Percentiles rank a stretch among this genome's conserved stretches.
phyloP scores from a whole-genome alignment of 495 filamentous ascomycete species.

The Trichoderma gamsii region DNA sequence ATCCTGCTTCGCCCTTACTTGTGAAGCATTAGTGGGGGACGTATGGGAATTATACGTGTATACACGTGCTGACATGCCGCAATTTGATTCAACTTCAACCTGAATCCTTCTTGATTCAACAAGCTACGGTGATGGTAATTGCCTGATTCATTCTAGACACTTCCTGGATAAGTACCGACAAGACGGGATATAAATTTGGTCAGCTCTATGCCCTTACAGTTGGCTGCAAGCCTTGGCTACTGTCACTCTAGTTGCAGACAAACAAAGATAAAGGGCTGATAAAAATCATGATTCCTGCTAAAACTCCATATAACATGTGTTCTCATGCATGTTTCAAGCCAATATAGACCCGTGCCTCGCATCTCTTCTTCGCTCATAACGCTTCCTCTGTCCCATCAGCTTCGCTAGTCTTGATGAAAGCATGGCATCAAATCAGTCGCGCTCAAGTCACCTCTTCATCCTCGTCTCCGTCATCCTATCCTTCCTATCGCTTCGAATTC shows the following conservation, averaged over 20 bases:
- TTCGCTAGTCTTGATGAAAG: neutral
- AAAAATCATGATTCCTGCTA: neutral
- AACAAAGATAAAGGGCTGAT: neutral
- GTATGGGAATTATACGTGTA: no score
- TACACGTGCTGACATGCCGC: no score
- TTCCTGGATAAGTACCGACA: no score
- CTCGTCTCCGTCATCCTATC: neutral
- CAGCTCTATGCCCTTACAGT: no score
- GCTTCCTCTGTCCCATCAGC: neutral
- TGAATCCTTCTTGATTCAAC: no score
- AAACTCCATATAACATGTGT: conserved; percentile 4
- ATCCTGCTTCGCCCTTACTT: no score
- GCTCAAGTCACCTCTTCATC: neutral
- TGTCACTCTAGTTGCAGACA: neutral
- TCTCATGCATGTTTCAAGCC: conserved; percentile 5
- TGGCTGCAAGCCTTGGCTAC: neutral
- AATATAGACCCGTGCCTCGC: neutral
- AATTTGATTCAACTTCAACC: no score
- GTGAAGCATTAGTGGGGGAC: no score
- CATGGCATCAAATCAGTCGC: no score
- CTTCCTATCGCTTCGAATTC: neutral
- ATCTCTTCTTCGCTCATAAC: neutral
- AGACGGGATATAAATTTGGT: no score
- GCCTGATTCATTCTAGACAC: no score
- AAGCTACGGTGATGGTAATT: no score